A percentile compares a stretch with the other conserved stretches of the same genome.
Conservation (phyloP, 495 filamentous ascomycete genomes). For the Penicillium cosmopolitanum region DNA sequence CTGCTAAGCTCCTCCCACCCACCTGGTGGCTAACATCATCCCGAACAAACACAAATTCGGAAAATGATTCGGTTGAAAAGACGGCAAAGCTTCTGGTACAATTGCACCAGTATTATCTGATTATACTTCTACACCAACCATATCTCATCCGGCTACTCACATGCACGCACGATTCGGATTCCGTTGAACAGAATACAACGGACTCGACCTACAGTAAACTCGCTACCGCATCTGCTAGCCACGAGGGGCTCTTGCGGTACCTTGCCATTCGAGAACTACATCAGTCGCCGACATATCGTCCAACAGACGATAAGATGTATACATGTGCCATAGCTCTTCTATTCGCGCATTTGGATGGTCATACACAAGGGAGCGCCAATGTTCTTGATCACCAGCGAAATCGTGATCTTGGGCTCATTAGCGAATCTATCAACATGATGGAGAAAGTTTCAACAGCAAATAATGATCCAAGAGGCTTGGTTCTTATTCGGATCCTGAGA, state of each 20-base stretch:
- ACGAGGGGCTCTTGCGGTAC: conserved; percentile 47
- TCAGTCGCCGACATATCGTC: conserved; percentile 47
- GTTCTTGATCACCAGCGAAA: conserved; percentile 38
- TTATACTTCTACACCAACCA: conserved; percentile 53
- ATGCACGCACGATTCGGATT: conserved; percentile 27
- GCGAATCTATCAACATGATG: conserved; percentile 40
- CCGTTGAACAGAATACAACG: conserved; percentile 22
- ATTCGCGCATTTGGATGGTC: conserved; percentile 46
- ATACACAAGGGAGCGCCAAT: conserved; percentile 24
- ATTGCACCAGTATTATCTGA: conserved; percentile 49
- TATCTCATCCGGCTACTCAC: conserved; percentile 45
- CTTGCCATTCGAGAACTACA: conserved; percentile 38
- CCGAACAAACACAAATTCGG: conserved; percentile 12
- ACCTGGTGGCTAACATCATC: conserved; percentile 41
- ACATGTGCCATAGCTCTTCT: conserved; percentile 46
- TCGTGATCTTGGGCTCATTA: conserved; percentile 29
- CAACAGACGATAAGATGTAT: conserved; percentile 55
- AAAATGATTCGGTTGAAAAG: conserved; percentile 19
- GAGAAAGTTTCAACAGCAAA: conserved; percentile 35
- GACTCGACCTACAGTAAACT: conserved; percentile 50
- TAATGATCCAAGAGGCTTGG: conserved; percentile 30
- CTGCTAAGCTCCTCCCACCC: conserved; percentile 36
- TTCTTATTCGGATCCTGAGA: conserved; percentile 5
- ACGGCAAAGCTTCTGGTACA: conserved; percentile 43
- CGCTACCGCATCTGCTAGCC: conserved; percentile 46